phyloP scores from a whole-genome alignment of 495 filamentous ascomycete species.

The Haplographium delicatum region DNA sequence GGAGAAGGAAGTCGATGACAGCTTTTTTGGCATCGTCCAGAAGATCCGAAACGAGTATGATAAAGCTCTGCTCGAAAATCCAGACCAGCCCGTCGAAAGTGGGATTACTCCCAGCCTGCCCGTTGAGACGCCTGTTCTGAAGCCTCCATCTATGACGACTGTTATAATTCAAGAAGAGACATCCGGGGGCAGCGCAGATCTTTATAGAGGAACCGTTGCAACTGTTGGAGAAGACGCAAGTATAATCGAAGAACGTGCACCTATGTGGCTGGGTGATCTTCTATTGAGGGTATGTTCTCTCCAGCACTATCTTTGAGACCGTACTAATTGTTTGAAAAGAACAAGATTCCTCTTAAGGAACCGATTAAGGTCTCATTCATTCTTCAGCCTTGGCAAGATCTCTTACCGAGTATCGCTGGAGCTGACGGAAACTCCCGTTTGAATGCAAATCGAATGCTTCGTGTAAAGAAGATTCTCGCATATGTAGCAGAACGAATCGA shows the following conservation, averaged over 20 bases:
- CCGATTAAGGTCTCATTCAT: constrained; percentile 89
- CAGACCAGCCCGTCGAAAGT: constrained; percentile 58
- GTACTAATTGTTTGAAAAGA: constrained; percentile 44
- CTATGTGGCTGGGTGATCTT: constrained; percentile 90
- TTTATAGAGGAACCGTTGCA: constrained; percentile 83
- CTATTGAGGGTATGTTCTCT: constrained; percentile 57
- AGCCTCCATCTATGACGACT: constrained; percentile 70
- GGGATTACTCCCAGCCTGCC: constrained; percentile 71
- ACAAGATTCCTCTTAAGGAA: constrained; percentile 83
- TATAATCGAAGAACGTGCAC: constrained; percentile 75
- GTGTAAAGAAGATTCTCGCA: constrained; percentile 88
- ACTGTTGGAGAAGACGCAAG: constrained; percentile 73
- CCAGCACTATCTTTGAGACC: neutral
- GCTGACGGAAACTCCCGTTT: constrained; percentile 73
- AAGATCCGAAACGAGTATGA: constrained; percentile 74
- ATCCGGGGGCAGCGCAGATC: constrained; percentile 83
- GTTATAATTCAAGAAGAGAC: constrained; percentile 96
- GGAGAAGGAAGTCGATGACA: constrained; percentile 79
- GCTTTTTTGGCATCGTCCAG: constrained; percentile 74
- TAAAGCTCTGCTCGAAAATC: constrained; percentile 21
- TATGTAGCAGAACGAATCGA: constrained; percentile 93
- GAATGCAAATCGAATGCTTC: constrained; percentile 95
- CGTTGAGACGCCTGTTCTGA: constrained; percentile 79
- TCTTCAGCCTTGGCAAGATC: constrained; percentile 75
- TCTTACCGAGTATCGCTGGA: constrained; percentile 62